Base-by-base conservation (phyloP, 1,139 yeast genomes). In the Yamadazyma oceani region DNA sequence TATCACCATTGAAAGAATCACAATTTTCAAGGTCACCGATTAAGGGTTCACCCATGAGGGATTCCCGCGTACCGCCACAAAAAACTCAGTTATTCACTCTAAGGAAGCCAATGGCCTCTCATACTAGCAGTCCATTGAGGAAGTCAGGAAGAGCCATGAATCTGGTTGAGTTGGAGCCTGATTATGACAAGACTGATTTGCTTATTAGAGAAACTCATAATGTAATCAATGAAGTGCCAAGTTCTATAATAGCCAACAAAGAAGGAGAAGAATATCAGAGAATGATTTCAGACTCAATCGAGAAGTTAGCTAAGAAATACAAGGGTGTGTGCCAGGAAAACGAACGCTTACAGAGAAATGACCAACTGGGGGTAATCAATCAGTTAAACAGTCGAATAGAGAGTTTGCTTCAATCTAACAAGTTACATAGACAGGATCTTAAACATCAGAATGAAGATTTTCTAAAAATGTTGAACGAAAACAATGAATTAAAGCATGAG, bases 131-230 rank as follows among this genome's bases (percentile, higher is more conserved):
- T 10, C 26, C 26, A 10, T 12, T 11, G 26, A 24, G 11, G 26
- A 24, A 24, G n/a, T 24, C n/a, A 12, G 9, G 23, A 10, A 21
- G 9, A 21, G 5, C 26, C 13, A 12, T 24, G n/a, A 19, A 19
- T 19, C 21, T 14, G 19, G n/a, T 27, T 8, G 30, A 29, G 5
- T 29, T 27, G 22, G 31, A 27, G 3, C 31, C 22, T 13, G 53
- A 46, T 5, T 44, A 40, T 9, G 60, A 54, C 23, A 50, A 48
- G 16, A 52, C 60, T 3, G 64, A 62, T 30, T 44, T 60, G 10
- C 41, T 61, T 17, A 51, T 64, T 13, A 52, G 48, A 17, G 65
- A 63, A 34, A 63, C 70, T 5, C 69, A 64, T 38, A 53, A 52
- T 31, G 41, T 57, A 26, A 52, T 64, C 9, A 53, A 48, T 19